Percentiles rank a stretch among this genome's conserved stretches.
phyloP scores from a whole-genome alignment of 2,329 filamentous ascomycete species.

The Claviceps lovelessii region DNA sequence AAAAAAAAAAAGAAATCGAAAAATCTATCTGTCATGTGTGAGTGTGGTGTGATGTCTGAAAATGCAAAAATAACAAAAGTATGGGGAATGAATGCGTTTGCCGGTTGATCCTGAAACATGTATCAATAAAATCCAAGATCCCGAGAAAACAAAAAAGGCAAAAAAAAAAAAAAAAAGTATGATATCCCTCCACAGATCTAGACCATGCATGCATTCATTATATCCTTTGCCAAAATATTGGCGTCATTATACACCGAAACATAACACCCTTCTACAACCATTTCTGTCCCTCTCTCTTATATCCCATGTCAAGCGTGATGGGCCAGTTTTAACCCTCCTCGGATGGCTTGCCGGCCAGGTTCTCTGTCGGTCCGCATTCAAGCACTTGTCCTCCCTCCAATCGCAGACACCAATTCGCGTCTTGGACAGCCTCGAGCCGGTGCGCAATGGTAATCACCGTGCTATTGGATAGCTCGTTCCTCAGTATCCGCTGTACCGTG shows the following conservation, averaged over 20 bases:
- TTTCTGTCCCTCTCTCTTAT: not conserved
- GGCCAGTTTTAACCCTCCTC: not conserved
- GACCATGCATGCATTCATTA: not conserved
- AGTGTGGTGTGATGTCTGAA: too few species aligned
- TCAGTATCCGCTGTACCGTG: conserved; percentile 41
- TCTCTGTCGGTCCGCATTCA: conserved; percentile 28
- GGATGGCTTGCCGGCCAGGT: not conserved
- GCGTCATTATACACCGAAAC: not conserved
- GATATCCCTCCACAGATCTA: too few species aligned
- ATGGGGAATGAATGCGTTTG: too few species aligned
- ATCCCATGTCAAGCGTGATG: too few species aligned
- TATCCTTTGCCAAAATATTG: not conserved
- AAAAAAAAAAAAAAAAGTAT: not conserved
- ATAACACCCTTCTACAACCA: not conserved
- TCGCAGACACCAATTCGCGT: conserved; percentile 40
- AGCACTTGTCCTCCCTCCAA: conserved; percentile 38
- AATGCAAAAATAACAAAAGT: too few species aligned
- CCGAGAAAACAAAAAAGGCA: too few species aligned
- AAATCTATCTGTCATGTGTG: too few species aligned
- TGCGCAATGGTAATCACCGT: conserved; percentile 56
- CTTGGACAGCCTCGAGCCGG: conserved; percentile 45
- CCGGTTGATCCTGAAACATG: too few species aligned
- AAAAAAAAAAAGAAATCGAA: too few species aligned
- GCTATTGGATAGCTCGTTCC: conserved; percentile 38
- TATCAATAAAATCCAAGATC: too few species aligned